A percentile compares a stretch with the other conserved stretches of the same genome.
These are phyloP conservation scores for Hypseocharis bilobata DNA, from an alignment of 441 rosid species.

Conservation along the genomic window DNA sequence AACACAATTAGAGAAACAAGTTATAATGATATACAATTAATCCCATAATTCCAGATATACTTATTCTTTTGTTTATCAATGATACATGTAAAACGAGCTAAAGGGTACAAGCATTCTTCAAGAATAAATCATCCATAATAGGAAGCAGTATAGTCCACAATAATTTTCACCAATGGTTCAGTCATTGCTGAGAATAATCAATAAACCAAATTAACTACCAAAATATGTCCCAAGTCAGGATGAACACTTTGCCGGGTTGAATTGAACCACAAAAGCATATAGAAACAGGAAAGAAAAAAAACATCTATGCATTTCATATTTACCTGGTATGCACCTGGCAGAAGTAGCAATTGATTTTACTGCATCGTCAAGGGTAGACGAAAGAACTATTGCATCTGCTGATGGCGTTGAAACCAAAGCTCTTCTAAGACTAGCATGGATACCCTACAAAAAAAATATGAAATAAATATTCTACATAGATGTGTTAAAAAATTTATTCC, in stretches of 20 bases:
- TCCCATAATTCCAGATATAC: not conserved
- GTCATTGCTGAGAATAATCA: not conserved
- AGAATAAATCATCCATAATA: not conserved
- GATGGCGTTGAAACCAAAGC: slow-evolving; percentile 31
- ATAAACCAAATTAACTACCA: not conserved
- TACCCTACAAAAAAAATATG: slow-evolving; percentile 39
- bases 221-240: not conserved
- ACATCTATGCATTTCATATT: not conserved
- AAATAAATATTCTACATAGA: not conserved
- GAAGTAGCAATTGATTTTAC: slow-evolving; percentile 30
- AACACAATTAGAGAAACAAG: slow-evolving; percentile 14
- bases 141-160: no score
- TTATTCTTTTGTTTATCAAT: not conserved
- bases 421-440: slow-evolving; percentile 33
- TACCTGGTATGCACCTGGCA: slow-evolving; percentile 36
- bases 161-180: no score
- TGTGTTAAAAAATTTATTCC: not conserved
- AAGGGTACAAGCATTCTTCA: not conserved
- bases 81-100: not conserved
- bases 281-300: slow-evolving; percentile 10
- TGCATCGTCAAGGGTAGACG: slow-evolving; percentile 16
- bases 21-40: not conserved
- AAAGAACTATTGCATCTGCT: slow-evolving; percentile 21
- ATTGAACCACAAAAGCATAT: not conserved
- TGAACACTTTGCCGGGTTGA: no score